These are phyloP conservation scores for Cicer pinnatifidum DNA, from an alignment of 306 rosid genomes.

Conservation along the genomic window DNA sequence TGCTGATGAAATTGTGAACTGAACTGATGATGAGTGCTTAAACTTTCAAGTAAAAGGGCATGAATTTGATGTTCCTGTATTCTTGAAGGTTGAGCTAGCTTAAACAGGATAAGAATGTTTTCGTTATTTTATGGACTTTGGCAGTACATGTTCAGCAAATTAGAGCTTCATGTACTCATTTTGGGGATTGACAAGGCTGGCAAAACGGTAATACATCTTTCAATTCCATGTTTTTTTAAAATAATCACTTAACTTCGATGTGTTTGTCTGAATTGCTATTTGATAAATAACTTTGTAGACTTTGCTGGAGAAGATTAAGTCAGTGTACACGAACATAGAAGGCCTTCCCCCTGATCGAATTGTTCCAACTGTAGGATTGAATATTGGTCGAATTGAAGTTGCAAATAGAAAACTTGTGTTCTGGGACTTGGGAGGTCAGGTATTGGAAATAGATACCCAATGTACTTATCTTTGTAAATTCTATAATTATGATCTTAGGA, in stretches of 20 bases:
- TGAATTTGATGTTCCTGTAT: constrained; percentile 50
- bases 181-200: constrained; percentile 98
- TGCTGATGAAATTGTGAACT: constrained; percentile 45
- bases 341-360: constrained; percentile 95
- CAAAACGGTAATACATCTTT: constrained; percentile 75
- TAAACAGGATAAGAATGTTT: constrained; percentile 66
- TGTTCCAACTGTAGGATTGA: constrained; percentile 98
- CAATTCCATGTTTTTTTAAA: constrained; percentile 15
- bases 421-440: constrained; percentile 99
- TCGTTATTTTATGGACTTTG: constrained; percentile 93
- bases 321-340: constrained; percentile 76
- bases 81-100: constrained; percentile 52
- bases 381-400: constrained; percentile 94
- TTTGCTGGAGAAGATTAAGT: constrained; percentile 93
- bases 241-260: constrained; percentile 24
- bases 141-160: constrained; percentile 86
- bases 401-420: constrained; percentile 81
- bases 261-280: constrained; percentile 30
- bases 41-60: constrained; percentile 45
- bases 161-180: constrained; percentile 95
- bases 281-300: constrained; percentile 59
- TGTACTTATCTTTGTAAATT: background rate
- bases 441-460: constrained; percentile 45
- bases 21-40: constrained; percentile 28
- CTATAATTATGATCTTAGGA: constrained; percentile 21